phyloP scores from a whole-genome alignment of 2,329 filamentous ascomycete genomes.

The Cercospora sp. region DNA sequence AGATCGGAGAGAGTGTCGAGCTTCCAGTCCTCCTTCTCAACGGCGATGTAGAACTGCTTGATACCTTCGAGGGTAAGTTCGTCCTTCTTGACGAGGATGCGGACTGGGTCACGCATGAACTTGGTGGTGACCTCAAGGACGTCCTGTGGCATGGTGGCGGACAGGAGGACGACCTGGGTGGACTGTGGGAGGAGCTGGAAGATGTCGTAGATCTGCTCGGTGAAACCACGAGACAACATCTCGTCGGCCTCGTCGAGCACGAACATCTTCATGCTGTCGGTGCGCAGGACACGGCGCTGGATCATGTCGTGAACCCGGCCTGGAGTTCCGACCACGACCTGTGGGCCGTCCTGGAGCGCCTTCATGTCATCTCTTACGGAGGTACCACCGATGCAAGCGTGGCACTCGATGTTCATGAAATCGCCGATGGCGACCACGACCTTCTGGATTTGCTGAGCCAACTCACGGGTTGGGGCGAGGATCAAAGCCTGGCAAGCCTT shows the following conservation, averaged over 20 bases:
- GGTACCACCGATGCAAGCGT: conserved; percentile 98
- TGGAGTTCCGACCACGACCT: conserved; percentile 96
- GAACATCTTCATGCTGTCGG: conserved; percentile 99
- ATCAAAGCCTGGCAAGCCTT: conserved; percentile 99
- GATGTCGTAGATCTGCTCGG: conserved; percentile 99
- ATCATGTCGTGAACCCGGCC: conserved; percentile 99
- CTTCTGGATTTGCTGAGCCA: conserved; percentile 99
- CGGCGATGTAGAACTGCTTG: conserved; percentile 99
- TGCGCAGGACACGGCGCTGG: conserved; percentile 94
- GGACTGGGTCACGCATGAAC: conserved; percentile 99
- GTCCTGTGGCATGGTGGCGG: conserved; percentile 98
- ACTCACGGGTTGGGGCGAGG: conserved; percentile 94
- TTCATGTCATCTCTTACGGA: conserved; percentile 98
- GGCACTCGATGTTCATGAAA: conserved; percentile 99
- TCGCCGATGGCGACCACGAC: conserved; percentile 98
- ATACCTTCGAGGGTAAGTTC: conserved; percentile 99
- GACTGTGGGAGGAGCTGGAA: conserved; percentile 98
- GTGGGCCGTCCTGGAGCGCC: conserved; percentile 90
- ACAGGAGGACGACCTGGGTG: conserved; percentile 96
- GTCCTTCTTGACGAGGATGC: conserved; percentile 99
- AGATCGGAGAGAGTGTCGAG: conserved; percentile 97
- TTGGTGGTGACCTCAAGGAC: conserved; percentile 99
- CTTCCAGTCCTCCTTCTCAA: conserved; percentile 99
- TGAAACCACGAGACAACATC: conserved; percentile 99
- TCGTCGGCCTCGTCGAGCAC: conserved; percentile 99